Percentiles rank a stretch among this genome's conserved stretches.
These are phyloP conservation scores for Corynespora cassiicola DNA, from an alignment of 2,329 filamentous ascomycete species.

Conservation along the genomic window DNA sequence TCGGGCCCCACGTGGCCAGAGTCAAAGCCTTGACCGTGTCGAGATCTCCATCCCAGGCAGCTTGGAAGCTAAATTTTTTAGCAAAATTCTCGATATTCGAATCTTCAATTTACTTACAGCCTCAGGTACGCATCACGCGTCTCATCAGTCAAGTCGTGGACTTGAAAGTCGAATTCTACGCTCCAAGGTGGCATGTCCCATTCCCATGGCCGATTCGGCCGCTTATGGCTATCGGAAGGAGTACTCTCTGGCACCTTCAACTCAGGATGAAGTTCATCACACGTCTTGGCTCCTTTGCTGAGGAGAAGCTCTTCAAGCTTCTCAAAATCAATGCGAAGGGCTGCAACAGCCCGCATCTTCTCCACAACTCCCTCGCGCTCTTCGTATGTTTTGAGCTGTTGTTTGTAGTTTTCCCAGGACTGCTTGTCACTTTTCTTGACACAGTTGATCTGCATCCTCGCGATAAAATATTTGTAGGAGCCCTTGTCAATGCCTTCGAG, in stretches of 20 bases:
- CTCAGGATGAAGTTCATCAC: slow-evolving; percentile 67
- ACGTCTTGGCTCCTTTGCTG: slow-evolving; percentile 69
- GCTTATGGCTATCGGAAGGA: too few species aligned
- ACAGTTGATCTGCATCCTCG: slow-evolving; percentile 47
- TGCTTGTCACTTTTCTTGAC: slow-evolving; percentile 48
- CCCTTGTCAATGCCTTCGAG: slow-evolving; percentile 58
- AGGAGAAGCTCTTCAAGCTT: slow-evolving; percentile 63
- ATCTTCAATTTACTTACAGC: slow-evolving; percentile 57
- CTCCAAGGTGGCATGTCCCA: slow-evolving; percentile 53
- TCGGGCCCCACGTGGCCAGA: slow-evolving; percentile 63
- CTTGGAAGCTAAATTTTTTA: slow-evolving; percentile 65
- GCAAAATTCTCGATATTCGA: background rate
- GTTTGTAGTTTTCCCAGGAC: slow-evolving; percentile 36
- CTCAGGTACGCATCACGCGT: slow-evolving; percentile 66
- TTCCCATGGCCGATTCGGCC: slow-evolving; percentile 8
- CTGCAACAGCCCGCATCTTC: slow-evolving; percentile 64
- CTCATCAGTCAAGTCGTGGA: slow-evolving; percentile 58
- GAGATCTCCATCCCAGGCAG: slow-evolving; percentile 74
- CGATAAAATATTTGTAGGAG: slow-evolving; percentile 67
- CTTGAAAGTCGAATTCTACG: slow-evolving; percentile 59
- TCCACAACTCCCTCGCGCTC: slow-evolving; percentile 47
- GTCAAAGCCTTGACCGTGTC: slow-evolving; percentile 70
- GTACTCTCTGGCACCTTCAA: too few species aligned
- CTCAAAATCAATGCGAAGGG: slow-evolving; percentile 60
- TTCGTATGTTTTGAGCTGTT: slow-evolving; percentile 19